Conservation (phyloP, 2,329 filamentous ascomycete genomes). For the Fusarium sp. region DNA sequence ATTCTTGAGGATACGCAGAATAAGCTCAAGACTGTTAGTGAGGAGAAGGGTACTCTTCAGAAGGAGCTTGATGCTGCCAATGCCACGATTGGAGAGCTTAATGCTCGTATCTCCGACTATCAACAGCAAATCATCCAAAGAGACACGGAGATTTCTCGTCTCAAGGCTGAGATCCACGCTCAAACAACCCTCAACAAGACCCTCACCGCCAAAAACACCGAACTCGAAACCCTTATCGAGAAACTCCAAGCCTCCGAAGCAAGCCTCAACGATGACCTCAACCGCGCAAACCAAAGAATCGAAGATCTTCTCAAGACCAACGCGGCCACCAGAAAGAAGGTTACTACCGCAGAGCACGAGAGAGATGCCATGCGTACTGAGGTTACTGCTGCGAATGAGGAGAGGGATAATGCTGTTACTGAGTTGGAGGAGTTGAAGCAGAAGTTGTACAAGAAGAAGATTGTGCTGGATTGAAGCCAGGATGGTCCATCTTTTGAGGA, state of each 20-base stretch:
- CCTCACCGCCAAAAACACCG: neutral
- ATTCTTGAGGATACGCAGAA: neutral
- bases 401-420: neutral
- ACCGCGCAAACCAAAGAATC: neutral
- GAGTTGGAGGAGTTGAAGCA: neutral
- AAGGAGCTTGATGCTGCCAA: neutral
- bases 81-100: neutral
- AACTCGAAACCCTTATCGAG: accelerated
- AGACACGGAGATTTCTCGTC: neutral
- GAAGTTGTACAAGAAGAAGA: neutral
- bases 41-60: neutral
- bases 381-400: neutral
- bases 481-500: neutral
- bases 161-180: neutral
- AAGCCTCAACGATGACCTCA: neutral
- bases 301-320: neutral
- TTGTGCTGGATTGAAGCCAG: neutral
- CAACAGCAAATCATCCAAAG: conserved; percentile 1
- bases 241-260: neutral
- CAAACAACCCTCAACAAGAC: neutral
- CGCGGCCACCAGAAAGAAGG: neutral
- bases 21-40: neutral
- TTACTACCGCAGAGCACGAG: accelerated
- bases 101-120: neutral
- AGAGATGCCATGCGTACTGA: neutral